Evolutionary conservation across 306 rosid genomes (phyloP).

Genomic region (Cucumis sativus): DNA sequence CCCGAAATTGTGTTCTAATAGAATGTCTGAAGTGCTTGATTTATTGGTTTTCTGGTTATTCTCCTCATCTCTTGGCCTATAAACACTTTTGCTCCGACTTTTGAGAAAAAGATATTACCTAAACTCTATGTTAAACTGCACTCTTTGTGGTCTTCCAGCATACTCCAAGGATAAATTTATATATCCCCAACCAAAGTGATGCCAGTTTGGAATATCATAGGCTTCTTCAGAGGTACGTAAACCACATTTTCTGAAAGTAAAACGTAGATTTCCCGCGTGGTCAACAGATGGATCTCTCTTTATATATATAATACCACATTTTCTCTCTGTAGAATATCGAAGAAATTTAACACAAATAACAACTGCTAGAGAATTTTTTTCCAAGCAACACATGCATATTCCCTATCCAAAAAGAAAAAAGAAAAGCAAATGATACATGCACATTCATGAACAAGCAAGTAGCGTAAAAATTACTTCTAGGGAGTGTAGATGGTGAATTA

Average conservation of each 20-base stretch:
- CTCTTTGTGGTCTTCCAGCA: conserved; percentile 42
- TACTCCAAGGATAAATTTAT: conserved; percentile 72
- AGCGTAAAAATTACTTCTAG: not conserved
- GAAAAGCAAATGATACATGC: not conserved
- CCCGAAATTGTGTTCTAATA: not conserved
- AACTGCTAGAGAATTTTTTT: not conserved
- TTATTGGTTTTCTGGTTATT: not conserved
- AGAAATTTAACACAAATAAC: not conserved
- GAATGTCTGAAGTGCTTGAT: not conserved
- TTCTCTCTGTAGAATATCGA: not conserved
- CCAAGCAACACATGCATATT: not conserved
- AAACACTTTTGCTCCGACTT: not conserved
- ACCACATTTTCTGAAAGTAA: not conserved
- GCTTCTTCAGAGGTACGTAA: conserved; percentile 59
- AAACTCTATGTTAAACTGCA: not conserved
- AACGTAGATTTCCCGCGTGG: not conserved
- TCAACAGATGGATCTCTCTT: not conserved
- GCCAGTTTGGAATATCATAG: conserved; percentile 83
- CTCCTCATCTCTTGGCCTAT: not conserved
- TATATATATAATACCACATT: not conserved
- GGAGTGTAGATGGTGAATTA: not conserved
- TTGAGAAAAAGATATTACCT: not conserved
- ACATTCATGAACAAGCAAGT: not conserved
- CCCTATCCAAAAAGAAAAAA: not conserved
- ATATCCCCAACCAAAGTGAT: conserved; percentile 52